Percentiles rank a stretch among this genome's conserved stretches.
Conservation (phyloP, 2,329 filamentous ascomycete genomes). For the Fusarium sp. region DNA sequence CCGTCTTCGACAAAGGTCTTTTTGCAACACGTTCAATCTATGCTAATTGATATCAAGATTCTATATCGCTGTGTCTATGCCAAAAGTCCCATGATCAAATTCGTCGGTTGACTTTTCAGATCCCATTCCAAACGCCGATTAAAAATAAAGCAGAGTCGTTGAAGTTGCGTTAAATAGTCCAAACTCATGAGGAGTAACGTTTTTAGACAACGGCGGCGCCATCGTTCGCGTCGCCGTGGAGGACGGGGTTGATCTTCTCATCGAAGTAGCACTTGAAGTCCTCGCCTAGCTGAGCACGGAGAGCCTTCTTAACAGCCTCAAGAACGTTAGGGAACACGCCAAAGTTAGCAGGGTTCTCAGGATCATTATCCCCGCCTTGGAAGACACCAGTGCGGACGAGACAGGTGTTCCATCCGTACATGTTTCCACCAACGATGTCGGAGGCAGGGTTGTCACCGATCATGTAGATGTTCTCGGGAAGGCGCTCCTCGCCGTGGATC, state of each 20-base stretch:
- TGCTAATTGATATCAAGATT: conserved; percentile 41
- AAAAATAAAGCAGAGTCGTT: conserved; percentile 12
- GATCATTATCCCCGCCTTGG: conserved; percentile 80
- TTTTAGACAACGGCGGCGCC: conserved; percentile 39
- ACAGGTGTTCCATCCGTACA: conserved; percentile 86
- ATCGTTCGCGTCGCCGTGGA: conserved; percentile 55
- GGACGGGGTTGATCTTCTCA: conserved; percentile 75
- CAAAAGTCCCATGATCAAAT: conserved; percentile 35
- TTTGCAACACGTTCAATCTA: conserved; percentile 23
- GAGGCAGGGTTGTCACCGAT: conserved; percentile 78
- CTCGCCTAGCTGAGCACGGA: conserved; percentile 76
- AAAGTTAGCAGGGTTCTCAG: conserved; percentile 80
- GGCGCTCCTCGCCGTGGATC: conserved; percentile 76
- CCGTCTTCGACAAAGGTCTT: conserved; percentile 1
- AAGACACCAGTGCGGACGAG: conserved; percentile 82
- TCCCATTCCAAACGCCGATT: conserved; percentile 28
- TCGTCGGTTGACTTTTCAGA: conserved; percentile 28
- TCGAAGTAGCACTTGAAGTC: conserved; percentile 81
- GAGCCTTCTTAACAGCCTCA: conserved; percentile 71
- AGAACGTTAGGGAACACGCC: conserved; percentile 81
- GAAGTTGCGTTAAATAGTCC: conserved; percentile 8
- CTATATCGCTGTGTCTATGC: conserved; percentile 40
- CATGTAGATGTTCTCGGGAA: conserved; percentile 83
- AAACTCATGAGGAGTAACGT: not conserved
- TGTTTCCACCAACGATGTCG: conserved; percentile 72